Evolutionary conservation across 2,329 filamentous ascomycete genomes (phyloP).

Genomic region (Fusarium subtropicale): DNA sequence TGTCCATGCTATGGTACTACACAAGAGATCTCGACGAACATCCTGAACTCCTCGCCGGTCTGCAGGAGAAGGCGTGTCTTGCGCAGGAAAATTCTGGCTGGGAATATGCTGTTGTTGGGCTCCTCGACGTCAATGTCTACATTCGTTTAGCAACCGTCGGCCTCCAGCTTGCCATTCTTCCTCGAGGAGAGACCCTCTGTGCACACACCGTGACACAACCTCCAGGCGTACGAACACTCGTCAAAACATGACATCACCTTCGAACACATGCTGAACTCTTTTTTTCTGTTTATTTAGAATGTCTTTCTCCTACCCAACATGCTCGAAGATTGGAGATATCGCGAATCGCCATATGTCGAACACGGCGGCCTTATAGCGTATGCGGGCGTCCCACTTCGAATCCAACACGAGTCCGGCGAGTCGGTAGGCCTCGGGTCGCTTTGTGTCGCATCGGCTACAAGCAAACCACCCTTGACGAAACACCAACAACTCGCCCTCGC

Average conservation of each 20-base stretch:
- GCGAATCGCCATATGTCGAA: conserved; percentile 55
- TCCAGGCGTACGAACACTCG: conserved; percentile 42
- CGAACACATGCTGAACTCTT: neutral
- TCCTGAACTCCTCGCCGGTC: conserved; percentile 53
- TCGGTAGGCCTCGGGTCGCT: conserved; percentile 56
- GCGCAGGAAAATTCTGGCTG: conserved; percentile 57
- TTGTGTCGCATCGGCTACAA: conserved; percentile 56
- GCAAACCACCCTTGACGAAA: conserved; percentile 49
- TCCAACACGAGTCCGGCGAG: conserved; percentile 55
- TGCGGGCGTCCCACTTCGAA: conserved; percentile 55
- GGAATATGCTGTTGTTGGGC: conserved; percentile 59
- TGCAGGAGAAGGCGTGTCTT: conserved; percentile 57
- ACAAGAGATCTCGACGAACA: conserved; percentile 55
- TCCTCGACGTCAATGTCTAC: conserved; percentile 57
- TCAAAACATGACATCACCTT: neutral
- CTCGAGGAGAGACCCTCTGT: conserved; percentile 59
- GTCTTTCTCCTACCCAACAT: conserved; percentile 58
- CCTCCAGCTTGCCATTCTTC: conserved; percentile 55
- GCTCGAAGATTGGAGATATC: conserved; percentile 58
- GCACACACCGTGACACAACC: conserved; percentile 57
- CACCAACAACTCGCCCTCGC: conserved; percentile 45
- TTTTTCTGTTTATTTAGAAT: conserved; percentile 31
- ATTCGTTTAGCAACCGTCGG: conserved; percentile 57
- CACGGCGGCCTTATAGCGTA: conserved; percentile 55
- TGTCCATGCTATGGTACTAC: conserved; percentile 59